Evolutionary conservation across 306 rosid species (phyloP), one percentile per base, ranked within the genome.

Genomic region (Prinsepia uniflora): DNA sequence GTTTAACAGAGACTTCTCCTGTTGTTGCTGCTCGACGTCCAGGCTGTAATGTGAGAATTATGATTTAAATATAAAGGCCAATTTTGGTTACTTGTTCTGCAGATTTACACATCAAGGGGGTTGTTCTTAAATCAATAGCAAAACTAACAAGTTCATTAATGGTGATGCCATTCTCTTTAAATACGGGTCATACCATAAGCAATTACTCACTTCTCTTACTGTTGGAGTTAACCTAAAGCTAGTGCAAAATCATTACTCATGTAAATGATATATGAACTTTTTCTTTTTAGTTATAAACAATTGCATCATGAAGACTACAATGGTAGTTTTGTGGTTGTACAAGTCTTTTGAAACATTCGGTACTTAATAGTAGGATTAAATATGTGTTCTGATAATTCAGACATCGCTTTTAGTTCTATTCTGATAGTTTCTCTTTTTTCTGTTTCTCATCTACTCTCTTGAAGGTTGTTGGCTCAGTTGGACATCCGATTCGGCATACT

Each of bases 1-100:
- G 98, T 79, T 84, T 93, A 74, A 93, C 98, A 49, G 98, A 93
- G 81, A 73, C 94, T 69, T 83, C 98, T 46, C 98, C 98, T 44
- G 97, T 81, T 81, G 10, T 80, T 78, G 86, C 97, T 84, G 91
- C 89, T 81, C 90, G 98, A 58, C 78, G 67, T 49, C 88, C 71
- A 77, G 82, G 75, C 76, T 87, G 83, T 77, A 91, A 93, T 68
- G 98, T 93, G 81, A 85, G 97, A 68, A 75, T 44, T 43, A 54
- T 8, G 9, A 65, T 71, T 78, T 39, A 71, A 63, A 47, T 58
- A 18, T 36, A 14, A 1, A 1, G 20, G 6, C 34, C 55, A 65
- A 10, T 15, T 53, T 46, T 36, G 62, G 45, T 22, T 65, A 6
- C 40, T 64, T 64, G 17, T 65, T 45, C 11, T 59, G 42, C 57